Base-by-base conservation (phyloP, 345 rosid species). In the Tarenaya hassleriana region DNA sequence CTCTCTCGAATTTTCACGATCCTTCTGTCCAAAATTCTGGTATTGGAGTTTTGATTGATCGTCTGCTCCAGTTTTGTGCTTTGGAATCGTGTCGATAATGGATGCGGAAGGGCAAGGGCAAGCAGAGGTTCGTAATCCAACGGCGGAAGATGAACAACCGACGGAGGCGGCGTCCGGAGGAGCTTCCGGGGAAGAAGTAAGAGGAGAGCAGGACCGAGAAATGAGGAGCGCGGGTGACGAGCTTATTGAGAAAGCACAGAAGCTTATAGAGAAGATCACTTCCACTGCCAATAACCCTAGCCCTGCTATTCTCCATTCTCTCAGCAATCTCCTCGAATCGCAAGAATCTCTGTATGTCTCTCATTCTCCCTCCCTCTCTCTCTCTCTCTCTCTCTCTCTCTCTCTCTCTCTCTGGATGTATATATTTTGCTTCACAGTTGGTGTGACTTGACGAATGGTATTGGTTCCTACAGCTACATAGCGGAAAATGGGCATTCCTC, bases 191-290 rank as follows among this genome's bases (percentile, higher is more conserved):
- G 72, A 33, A 27, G 69, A 60, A 41, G 58, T 12, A 52, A 76
- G 50, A 44, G 77, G 29, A 8, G 76, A 55, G 5, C 70, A 62
- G 1, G 83, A 68, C 19, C 80, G 61, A 50, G 81, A 68, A 52
- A 37, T 27, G 29, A 62, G 55, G 76, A 76, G 58, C 43, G 81
- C 66, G 4, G 97, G 85, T 21, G 94, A 79, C 5, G 83, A 74
- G 70, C 52, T 88, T 61, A 52, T 75, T 52, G 85, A 48, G 6
- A 81, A 81, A 73, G 95, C 97, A 16, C 90, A 85, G 73, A 67
- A 52, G 42, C 73, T 78, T 16, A 92, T 92, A 79, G 98, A 92
- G 6, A 83, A 57, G 7, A 76, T 85, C 70, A 92, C 88, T 58
- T 57, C 82, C 32, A 67, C 66, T 29, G 77, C 84, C 7, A 86